These are phyloP conservation scores for Phanerodontia chrysosporium DNA, from an alignment of 768 basidiomycete species.

Conservation along the genomic window DNA sequence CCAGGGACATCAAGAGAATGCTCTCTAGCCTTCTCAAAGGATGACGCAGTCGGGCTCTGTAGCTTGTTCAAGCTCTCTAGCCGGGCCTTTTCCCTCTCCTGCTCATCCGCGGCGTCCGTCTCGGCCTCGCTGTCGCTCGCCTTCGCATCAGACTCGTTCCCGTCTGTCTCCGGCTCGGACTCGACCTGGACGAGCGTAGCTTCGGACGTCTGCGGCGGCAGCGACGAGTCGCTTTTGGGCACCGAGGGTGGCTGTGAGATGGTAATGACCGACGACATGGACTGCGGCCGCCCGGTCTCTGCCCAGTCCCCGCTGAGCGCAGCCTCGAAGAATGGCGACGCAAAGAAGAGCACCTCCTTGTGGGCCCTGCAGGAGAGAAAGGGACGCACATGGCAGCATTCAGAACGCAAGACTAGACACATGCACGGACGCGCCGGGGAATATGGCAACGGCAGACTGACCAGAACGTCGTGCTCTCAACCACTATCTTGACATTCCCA, in stretches of 20 bases:
- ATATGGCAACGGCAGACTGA: slow-evolving; percentile 34
- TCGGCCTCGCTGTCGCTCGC: slow-evolving; percentile 28
- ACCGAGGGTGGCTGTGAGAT: slow-evolving; percentile 70
- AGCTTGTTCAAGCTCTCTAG: slow-evolving; percentile 59
- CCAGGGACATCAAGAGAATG: slow-evolving; percentile 15
- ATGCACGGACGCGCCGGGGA: background rate
- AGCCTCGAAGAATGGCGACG: slow-evolving; percentile 94
- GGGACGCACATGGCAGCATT: background rate
- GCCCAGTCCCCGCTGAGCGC: slow-evolving; percentile 90
- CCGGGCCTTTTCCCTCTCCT: slow-evolving; percentile 30
- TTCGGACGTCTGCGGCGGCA: slow-evolving; percentile 40
- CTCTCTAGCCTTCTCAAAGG: slow-evolving; percentile 13
- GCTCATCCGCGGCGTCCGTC: background rate
- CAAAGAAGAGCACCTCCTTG: slow-evolving; percentile 87
- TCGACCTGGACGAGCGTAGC: slow-evolving; percentile 38
- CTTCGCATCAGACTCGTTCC: slow-evolving; percentile 29
- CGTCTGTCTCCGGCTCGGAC: slow-evolving; percentile 47
- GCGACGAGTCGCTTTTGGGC: slow-evolving; percentile 42
- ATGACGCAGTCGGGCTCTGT: slow-evolving; percentile 31
- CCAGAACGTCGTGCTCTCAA: slow-evolving; percentile 90
- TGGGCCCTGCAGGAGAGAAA: slow-evolving; percentile 68
- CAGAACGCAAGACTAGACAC: background rate
- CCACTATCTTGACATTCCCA: slow-evolving; percentile 87
- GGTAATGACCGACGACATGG: slow-evolving; percentile 80
- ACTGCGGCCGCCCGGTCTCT: slow-evolving; percentile 70